phyloP scores from a whole-genome alignment of 1,284 basidiomycete genomes.

The Pyrrhoderma lamaoense region DNA sequence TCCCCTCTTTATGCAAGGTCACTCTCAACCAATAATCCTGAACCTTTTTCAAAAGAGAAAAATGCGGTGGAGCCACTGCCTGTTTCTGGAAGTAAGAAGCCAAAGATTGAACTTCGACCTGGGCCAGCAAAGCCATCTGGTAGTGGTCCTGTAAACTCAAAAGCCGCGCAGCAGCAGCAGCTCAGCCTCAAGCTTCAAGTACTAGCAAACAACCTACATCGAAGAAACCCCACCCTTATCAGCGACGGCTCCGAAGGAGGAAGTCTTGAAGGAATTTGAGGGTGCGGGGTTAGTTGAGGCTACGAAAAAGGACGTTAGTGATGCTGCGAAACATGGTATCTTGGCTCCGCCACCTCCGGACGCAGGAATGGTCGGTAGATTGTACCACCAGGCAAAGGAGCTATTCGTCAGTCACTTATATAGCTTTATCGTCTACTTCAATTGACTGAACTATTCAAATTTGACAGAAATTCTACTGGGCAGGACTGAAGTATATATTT shows the following conservation, averaged over 20 bases:
- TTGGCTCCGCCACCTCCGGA: conserved; percentile 54
- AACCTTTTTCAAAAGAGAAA: background rate
- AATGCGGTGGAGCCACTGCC: conserved; percentile 3
- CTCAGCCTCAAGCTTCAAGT: conserved; percentile 15
- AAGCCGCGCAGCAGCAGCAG: background rate
- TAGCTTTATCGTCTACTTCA: background rate
- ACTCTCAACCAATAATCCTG: conserved; percentile 5
- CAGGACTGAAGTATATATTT: conserved; percentile 64
- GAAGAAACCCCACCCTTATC: conserved; percentile 9
- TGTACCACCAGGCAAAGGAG: conserved; percentile 60
- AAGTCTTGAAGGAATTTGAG: conserved; percentile 14
- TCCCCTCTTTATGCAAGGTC: conserved; percentile 4
- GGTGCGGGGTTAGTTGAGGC: conserved; percentile 34
- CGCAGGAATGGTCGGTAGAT: conserved; percentile 46
- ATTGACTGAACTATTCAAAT: conserved; percentile 2
- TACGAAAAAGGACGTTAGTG: conserved; percentile 53
- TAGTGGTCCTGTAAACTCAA: conserved; percentile 9
- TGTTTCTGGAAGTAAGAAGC: conserved; percentile 1
- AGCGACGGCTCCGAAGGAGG: conserved; percentile 6
- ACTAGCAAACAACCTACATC: conserved; percentile 2
- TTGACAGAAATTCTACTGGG: conserved; percentile 69
- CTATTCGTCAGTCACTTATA: conserved; percentile 43
- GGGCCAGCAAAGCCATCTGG: conserved; percentile 49
- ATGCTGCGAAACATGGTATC: conserved; percentile 61
- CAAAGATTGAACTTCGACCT: conserved; percentile 55